phyloP scores from a whole-genome alignment of 73 alveolate species.

The Blepharisma stoltei region DNA sequence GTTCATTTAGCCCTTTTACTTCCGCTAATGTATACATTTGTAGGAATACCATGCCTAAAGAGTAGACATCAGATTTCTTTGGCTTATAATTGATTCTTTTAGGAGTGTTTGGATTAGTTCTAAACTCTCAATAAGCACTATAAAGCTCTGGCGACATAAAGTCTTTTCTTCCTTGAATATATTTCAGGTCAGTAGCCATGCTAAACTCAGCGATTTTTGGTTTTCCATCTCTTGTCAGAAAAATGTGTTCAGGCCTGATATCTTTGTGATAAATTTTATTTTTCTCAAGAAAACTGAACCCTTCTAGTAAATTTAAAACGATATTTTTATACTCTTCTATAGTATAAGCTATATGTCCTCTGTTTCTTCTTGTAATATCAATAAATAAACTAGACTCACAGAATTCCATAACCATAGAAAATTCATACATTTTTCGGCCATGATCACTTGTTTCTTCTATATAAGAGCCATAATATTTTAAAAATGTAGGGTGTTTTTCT shows the following conservation, averaged over 20 bases:
- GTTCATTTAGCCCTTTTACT: too few species aligned
- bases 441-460: background rate
- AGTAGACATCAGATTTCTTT: too few species aligned
- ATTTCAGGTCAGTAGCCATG: background rate
- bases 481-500: background rate
- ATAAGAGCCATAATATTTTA: slow-evolving; percentile 13
- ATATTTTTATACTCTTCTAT: too few species aligned
- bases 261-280: background rate
- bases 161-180: too few species aligned
- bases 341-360: background rate
- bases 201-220: slow-evolving; percentile 12
- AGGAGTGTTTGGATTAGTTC: too few species aligned
- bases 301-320: background rate
- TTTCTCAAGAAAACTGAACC: background rate
- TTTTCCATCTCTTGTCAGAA: background rate
- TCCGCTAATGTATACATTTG: too few species aligned
- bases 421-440: background rate
- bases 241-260: background rate
- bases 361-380: background rate
- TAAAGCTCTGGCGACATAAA: too few species aligned
- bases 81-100: too few species aligned
- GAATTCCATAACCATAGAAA: slow-evolving; percentile 3
- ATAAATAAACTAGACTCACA: background rate
- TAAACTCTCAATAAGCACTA: too few species aligned
- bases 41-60: too few species aligned